These are phyloP conservation scores for Solanum chmielewskii DNA, from an alignment of 257 asterid genomes.

Conservation along the genomic window DNA sequence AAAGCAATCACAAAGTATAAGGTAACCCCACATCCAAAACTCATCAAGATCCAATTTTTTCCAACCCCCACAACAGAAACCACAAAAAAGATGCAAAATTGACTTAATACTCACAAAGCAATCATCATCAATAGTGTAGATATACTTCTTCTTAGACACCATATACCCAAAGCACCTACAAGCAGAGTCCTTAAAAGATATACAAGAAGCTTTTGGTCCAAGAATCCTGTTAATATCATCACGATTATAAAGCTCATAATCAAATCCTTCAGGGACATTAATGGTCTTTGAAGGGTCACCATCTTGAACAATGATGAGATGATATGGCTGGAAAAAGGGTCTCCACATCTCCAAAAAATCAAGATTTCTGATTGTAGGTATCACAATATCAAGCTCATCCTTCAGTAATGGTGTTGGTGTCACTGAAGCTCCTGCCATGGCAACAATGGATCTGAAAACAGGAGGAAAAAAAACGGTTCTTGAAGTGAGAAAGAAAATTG, in stretches of 20 bases:
- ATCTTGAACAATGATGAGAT: slow-evolving; percentile 8
- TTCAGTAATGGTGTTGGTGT: slow-evolving; percentile 1
- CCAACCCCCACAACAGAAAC: not conserved
- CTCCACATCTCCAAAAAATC: slow-evolving; percentile 11
- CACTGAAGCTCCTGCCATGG: not conserved
- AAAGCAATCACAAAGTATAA: not conserved
- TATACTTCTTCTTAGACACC: slow-evolving; percentile 13
- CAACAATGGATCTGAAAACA: not conserved
- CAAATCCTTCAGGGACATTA: slow-evolving; percentile 3
- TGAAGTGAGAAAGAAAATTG: not conserved
- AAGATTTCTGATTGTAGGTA: slow-evolving; percentile 5
- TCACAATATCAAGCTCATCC: slow-evolving; percentile 8
- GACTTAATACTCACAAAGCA: slow-evolving; percentile 1
- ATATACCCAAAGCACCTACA: slow-evolving; percentile 12
- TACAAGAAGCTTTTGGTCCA: slow-evolving; percentile 5
- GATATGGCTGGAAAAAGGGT: slow-evolving; percentile 1
- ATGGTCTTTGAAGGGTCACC: slow-evolving; percentile 9
- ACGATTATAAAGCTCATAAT: slow-evolving; percentile 4
- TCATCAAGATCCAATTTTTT: slow-evolving; percentile 2
- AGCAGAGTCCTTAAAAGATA: slow-evolving; percentile 11
- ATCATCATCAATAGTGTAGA: slow-evolving; percentile 7
- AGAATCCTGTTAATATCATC: slow-evolving; percentile 10
- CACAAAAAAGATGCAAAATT: not conserved
- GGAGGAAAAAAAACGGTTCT: not conserved
- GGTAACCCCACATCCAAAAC: not conserved